Base-by-base conservation (phyloP, 345 rosid genomes). In the Lagerstroemia speciosa region DNA sequence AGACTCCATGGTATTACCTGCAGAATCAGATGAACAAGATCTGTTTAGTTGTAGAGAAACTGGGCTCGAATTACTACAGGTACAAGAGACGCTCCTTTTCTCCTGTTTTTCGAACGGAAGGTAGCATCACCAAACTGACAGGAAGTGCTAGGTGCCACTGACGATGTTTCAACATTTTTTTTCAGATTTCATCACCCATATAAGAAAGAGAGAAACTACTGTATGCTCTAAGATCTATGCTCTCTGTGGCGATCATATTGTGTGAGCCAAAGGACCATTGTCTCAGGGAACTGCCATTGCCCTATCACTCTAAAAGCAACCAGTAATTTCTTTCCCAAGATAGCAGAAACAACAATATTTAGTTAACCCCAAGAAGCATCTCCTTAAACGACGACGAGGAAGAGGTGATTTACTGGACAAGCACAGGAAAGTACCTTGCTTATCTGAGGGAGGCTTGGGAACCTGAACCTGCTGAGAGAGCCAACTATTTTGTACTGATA, bases 401-500 rank as follows among this genome's bases (percentile, higher is more conserved):
- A 53, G 60, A 53, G 29, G 30, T 53, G 11, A 6, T 53, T 53
- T 53, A n/a, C 29, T 58, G 34, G 14, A 27, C 17, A 48, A 48
- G 55, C 26, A 19, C n/a, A 22, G 55, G 24, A 27, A 58, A 58
- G 33, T 74, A 90, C 99, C 87, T 75, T 82, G 73, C 67, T 41
- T 67, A 3, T 70, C 74, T 0, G 77, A 62, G 36, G 77, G 80
- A 74, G 75, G 78, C 75, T 87, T 85, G 1, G 87, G 82, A 78
- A 88, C 75, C 60, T 74, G 81, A 1, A 75, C 83, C 80, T 89
- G 92, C 77, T 86, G 85, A 29, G 92, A 76, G 78, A 95, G 93
- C 99, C 98, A 95, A 34, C 84, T 77, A 74, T 88, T 92, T 82
- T 95, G 99, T 60, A 82, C 84, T 12, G 88, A 79, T 67, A 94